Conservation (phyloP, 129 eudicot species). For the sunflower (Helianthus annuus) region HanXRQr2.0-SUNRISE NC_035440.2:31178031-31178530, state of each 20-base stretch:
- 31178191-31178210: not conserved
- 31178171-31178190: not conserved
- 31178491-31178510: no score
- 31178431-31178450: no score
- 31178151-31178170: not conserved
- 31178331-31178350: not conserved
- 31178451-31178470: no score
- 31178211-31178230: not conserved
- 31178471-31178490: no score
- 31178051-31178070: slow-evolving; percentile 19
- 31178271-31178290: not conserved
- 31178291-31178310: not conserved
- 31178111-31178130: slow-evolving; percentile 24
- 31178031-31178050: slow-evolving; percentile 17
- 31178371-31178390: not conserved
- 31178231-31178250: not conserved
- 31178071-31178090: slow-evolving; percentile 21
- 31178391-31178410: not conserved
- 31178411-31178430: not conserved
- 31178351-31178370: not conserved
- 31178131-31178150: slow-evolving; percentile 15
- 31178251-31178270: slow-evolving; percentile 11
- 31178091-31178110: slow-evolving; percentile 29
- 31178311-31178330: not conserved
- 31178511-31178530: no score